Base-by-base conservation (phyloP, 495 filamentous ascomycete genomes). In the Aspergillus coremiiformis region DNA sequence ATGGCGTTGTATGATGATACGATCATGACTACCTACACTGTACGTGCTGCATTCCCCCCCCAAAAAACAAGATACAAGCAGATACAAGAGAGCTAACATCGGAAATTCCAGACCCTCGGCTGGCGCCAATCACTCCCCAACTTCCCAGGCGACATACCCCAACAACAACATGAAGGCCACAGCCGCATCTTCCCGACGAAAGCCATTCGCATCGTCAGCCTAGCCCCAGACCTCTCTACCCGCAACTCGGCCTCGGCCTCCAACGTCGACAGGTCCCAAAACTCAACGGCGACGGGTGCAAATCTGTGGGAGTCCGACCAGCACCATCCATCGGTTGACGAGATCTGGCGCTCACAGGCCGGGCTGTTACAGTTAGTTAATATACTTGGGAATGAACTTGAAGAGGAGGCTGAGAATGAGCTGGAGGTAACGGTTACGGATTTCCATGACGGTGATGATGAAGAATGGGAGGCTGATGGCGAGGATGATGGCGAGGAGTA, bases 21-120 rank as follows among this genome's bases (percentile, higher is more conserved):
- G 9, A 71, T 72, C 39, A 65, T 72, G 61, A 66, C 65, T 4
- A 71, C 68, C 14, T 71, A 64, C 44, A 69, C 67, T 20, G 69
- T 72, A 54, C 29, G 67, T 57, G 41, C 20, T 10, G 20, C 11
- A 9, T 21, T 29, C 3, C 19, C 20, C 15, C 19, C 11, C 4
- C 12, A n/a, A 39, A 4, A 21, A 11, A 1, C 19, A 15, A 26
- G 7, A 35, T 19, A 8, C 22, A 47, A 14, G 20, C 12, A 47
- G 5, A 15, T 15, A 2, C 1, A 20, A 14, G 29, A 42, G 15
- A 37, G 35, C 57, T 64, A 57, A 66, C 22, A 15, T 30, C 4
- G 14, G 19, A 20, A 11, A n/a, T 12, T 15, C 6, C 30, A 72
- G 69, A 70, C 66, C 8, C 62, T 72, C 24, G 69, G 66, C 30